phyloP scores from a whole-genome alignment of 2,329 filamentous ascomycete genomes.

The Cordyceps cateniannulata region DNA sequence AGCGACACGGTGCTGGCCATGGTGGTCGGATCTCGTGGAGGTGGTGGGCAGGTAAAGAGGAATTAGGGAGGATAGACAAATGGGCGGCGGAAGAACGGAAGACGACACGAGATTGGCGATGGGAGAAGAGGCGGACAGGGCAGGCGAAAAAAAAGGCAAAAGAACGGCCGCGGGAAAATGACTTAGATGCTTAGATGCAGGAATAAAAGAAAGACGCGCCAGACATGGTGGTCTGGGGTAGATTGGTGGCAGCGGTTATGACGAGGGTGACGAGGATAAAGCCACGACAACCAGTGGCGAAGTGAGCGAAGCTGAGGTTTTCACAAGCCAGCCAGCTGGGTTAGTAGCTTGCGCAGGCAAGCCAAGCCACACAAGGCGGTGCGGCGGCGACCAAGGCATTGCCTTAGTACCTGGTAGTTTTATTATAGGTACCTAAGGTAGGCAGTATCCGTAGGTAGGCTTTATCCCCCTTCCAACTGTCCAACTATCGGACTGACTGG shows the following conservation, averaged over 20 bases:
- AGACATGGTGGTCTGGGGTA: not conserved
- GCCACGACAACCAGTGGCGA: slow-evolving; percentile 20
- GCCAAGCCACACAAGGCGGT: slow-evolving; percentile 4
- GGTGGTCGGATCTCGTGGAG: slow-evolving; percentile 3
- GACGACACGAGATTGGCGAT: not conserved
- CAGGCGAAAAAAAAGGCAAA: slow-evolving; percentile 15
- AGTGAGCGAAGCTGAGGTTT: slow-evolving; percentile 14
- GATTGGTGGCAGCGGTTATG: not conserved
- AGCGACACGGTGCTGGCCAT: slow-evolving; percentile 51
- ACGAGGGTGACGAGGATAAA: slow-evolving; percentile 13
- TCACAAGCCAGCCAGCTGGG: slow-evolving; percentile 2
- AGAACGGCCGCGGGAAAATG: not conserved
- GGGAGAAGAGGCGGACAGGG: slow-evolving; percentile 8
- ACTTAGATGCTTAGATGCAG: slow-evolving; percentile 5
- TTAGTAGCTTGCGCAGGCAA: not conserved
- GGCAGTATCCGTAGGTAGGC: too few species aligned
- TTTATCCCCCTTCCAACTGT: too few species aligned
- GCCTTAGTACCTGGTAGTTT: too few species aligned
- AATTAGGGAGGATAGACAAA: slow-evolving; percentile 6
- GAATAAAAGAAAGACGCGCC: slow-evolving; percentile 9
- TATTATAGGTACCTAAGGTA: too few species aligned
- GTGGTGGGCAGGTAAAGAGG: not conserved
- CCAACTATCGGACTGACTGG: too few species aligned
- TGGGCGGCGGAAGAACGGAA: not conserved
- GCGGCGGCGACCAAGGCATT: not conserved